phyloP scores from a whole-genome alignment of 345 rosid genomes.

The Ceriops zippeliana region DNA sequence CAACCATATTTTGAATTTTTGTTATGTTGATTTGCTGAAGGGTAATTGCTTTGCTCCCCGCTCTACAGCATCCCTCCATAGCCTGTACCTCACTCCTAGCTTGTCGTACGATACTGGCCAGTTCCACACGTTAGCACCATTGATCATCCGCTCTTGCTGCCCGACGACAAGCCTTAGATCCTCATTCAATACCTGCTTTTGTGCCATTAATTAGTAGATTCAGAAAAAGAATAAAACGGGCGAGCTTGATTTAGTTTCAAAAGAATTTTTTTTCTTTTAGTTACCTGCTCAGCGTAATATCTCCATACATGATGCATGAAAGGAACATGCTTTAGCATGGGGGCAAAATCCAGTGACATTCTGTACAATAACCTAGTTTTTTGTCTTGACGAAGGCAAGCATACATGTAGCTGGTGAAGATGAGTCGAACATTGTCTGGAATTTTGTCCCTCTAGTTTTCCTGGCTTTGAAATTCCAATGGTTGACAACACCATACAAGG shows the following conservation, averaged over 20 bases:
- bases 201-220: not conserved
- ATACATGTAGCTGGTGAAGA: conserved; percentile 95
- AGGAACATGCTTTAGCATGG: conserved; percentile 73
- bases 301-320: conserved; percentile 86
- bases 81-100: conserved; percentile 88
- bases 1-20: not conserved
- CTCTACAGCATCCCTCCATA: conserved; percentile 79
- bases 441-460: conserved; percentile 77
- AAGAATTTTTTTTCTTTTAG: not conserved
- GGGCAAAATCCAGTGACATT: conserved; percentile 96
- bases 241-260: no score
- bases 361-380: conserved; percentile 84
- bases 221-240: not conserved
- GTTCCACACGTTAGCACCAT: conserved; percentile 88
- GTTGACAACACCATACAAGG: conserved; percentile 96
- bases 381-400: conserved; percentile 81
- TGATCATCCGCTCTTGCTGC: conserved; percentile 92
- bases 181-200: conserved; percentile 80
- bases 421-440: conserved; percentile 74
- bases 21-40: conserved; percentile 41
- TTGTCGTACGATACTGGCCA: conserved; percentile 87
- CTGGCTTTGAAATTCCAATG: conserved; percentile 95
- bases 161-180: conserved; percentile 83
- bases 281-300: conserved; percentile 92
- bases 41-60: conserved; percentile 64